Evolutionary conservation across 2,329 filamentous ascomycete species (phyloP), one percentile per base, ranked within the genome.

Genomic region (Penicillium capsulatum): DNA sequence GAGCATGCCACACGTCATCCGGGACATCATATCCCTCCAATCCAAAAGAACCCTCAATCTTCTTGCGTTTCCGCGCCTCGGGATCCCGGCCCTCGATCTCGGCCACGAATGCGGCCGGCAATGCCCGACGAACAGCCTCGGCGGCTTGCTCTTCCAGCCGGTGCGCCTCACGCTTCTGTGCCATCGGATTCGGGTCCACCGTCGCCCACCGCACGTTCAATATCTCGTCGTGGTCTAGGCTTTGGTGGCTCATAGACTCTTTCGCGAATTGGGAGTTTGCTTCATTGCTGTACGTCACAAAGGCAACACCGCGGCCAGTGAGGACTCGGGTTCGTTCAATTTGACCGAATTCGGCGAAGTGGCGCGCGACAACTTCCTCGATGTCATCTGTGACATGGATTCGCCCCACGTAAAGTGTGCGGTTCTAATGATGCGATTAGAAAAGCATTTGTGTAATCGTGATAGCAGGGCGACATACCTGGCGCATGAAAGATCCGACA

Each of bases 181-280:
- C 89, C 72, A 92, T 83, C 0, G 92, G 92, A 54, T 98, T 98
- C 1, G 92, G 92, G 60, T 98, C 92, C 5, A 88, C 85, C 0
- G 92, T 98, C 29, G 92, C 92, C 92, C 92, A 98, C 48, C 94
- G 78, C 33, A 98, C 90, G 64, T 98, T 98, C 17, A 98, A 71
- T 15, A 96, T 83, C 67, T 98, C 92, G 47, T 81, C 37, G 64
- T 97, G 84, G 57, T 98, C 92, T 17, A 98, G 73, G 1, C 81
- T 80, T 68, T 98, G 92, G 60, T 96, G 88, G 4, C 88, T 86
- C 91, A 98, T 97, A 1, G 92, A 86, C 65, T 95, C 89, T 61
- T 91, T 91, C 3, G 89, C 89, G 55, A 95, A 95, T 61, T 94
- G 84, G 2, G 85, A 83, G 55, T 92, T 94, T 29, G 86, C 83